Base-by-base conservation (phyloP, 805 yeast genomes). In the Saturnispora dispora region DNA sequence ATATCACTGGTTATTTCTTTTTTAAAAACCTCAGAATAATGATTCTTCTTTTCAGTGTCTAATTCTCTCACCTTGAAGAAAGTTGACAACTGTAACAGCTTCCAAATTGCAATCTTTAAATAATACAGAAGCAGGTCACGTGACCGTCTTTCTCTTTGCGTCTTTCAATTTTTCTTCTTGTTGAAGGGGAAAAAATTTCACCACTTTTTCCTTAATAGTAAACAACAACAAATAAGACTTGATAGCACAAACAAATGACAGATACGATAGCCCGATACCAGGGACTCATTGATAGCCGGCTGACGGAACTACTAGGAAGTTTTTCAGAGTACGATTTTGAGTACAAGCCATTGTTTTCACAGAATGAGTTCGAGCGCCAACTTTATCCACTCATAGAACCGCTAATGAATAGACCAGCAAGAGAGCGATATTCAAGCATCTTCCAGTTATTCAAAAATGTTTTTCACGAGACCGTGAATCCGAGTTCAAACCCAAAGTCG, bases 331-430 rank as follows among this genome's bases (percentile, higher is more conserved):
- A 56, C 45, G 64, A 62, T 49, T 54, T 57, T 40, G 57, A 51
- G 8, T 47, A 41, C 27, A 50, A 51, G 47, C 64, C 65, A 10
- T 48, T 59, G 17, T 48, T 60, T 28, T 52, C 59, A 2, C 54
- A 57, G 40, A 32, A 46, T 5, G 61, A 59, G 39, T 63, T 62
- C 52, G 61, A 61, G 47, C 58, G 58, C 11, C 53, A 58, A 9
- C 53, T 60, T 15, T 41, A 60, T 32, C 50, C 47, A 4, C 44
- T 59, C 5, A 48, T 63, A 4, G 43, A 56, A 35, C 56, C 56
- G 28, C 17, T 52, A n/a, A 46, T 53, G n/a, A 51, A 52, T 18
- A 53, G 60, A 37, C 44, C 41, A 17, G 45, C 47, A 36, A 51
- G 46, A 22, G 51, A 48, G 33, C 51, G 51, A 48, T 48, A 48